Conservation (phyloP, 2,329 filamentous ascomycete species). For the Pleoardoris graminearum region DNA sequence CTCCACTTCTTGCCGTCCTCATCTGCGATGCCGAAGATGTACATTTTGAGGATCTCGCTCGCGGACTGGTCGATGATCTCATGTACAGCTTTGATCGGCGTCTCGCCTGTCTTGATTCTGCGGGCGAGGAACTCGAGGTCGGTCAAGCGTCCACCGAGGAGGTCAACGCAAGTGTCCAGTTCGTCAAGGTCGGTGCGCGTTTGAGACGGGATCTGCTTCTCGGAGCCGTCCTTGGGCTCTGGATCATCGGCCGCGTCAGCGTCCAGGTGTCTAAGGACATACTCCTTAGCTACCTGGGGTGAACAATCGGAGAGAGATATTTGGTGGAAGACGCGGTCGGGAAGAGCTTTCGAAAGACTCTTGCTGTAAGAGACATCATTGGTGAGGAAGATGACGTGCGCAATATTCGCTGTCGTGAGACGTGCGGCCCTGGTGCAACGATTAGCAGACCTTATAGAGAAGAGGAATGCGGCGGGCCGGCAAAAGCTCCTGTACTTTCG, state of each 20-base stretch:
- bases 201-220: constrained; percentile 52
- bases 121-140: constrained; percentile 94
- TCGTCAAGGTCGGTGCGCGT: constrained; percentile 64
- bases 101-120: constrained; percentile 83
- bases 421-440: constrained; percentile 65
- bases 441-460: not conserved
- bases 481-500: not conserved
- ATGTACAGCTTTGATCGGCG: constrained; percentile 75
- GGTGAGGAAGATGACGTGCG: constrained; percentile 93
- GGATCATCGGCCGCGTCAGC: constrained; percentile 50
- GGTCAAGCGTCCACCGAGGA: constrained; percentile 87
- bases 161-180: constrained; percentile 78
- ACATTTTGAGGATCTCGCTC: constrained; percentile 91
- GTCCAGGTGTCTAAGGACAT: constrained; percentile 81
- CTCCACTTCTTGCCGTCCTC: constrained; percentile 68
- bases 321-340: constrained; percentile 86
- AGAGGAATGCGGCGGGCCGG: too few relatives aligned
- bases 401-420: constrained; percentile 82
- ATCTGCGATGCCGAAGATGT: constrained; percentile 67
- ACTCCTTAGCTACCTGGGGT: constrained; percentile 80
- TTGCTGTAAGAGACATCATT: constrained; percentile 89
- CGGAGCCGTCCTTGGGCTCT: constrained; percentile 42
- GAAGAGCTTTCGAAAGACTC: constrained; percentile 80
- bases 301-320: constrained; percentile 85
- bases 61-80: constrained; percentile 90